Evolutionary conservation across 1,139 yeast species (phyloP).

Genomic region (Zygosaccharomyces sapae): DNA sequence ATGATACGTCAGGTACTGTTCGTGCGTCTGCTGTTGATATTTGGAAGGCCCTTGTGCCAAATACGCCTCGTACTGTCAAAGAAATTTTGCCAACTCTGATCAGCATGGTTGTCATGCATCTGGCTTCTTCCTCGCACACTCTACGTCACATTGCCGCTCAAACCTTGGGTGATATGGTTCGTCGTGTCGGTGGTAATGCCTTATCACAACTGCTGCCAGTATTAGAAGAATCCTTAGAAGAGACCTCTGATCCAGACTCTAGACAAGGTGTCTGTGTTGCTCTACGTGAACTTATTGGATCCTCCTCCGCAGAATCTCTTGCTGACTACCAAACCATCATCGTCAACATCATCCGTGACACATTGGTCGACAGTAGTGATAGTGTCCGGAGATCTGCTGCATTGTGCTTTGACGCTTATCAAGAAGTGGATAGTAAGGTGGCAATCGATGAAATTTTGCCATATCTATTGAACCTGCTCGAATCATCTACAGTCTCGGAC

Average conservation of each 20-base stretch:
- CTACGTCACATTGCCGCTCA: conserved; percentile 92
- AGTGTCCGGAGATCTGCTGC: conserved; percentile 90
- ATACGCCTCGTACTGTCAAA: conserved; percentile 93
- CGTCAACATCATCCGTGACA: conserved; percentile 69
- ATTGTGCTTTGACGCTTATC: conserved; percentile 80
- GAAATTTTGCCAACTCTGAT: conserved; percentile 86
- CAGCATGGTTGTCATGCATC: conserved; percentile 68
- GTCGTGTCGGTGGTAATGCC: conserved; percentile 90
- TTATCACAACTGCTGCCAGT: conserved; percentile 82
- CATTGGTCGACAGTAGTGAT: conserved; percentile 72
- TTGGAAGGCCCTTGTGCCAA: conserved; percentile 95
- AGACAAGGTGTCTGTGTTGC: conserved; percentile 98
- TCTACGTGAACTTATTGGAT: conserved; percentile 73
- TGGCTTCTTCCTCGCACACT: conserved; percentile 74
- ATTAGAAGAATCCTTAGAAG: conserved; percentile 59
- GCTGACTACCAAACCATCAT: conserved; percentile 63
- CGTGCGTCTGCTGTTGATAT: conserved; percentile 88
- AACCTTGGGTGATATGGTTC: conserved; percentile 90
- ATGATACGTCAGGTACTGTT: conserved; percentile 83
- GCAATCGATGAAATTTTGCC: conserved; percentile 91
- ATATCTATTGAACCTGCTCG: conserved; percentile 66
- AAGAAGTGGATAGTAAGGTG: conserved; percentile 72
- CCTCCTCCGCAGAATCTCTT: conserved; percentile 63
- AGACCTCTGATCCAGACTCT: conserved; percentile 65
- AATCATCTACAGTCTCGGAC: conserved; percentile 58